Base-by-base conservation (phyloP, 129 eudicot genomes). In the Centrapalus pauciflorus region DNA sequence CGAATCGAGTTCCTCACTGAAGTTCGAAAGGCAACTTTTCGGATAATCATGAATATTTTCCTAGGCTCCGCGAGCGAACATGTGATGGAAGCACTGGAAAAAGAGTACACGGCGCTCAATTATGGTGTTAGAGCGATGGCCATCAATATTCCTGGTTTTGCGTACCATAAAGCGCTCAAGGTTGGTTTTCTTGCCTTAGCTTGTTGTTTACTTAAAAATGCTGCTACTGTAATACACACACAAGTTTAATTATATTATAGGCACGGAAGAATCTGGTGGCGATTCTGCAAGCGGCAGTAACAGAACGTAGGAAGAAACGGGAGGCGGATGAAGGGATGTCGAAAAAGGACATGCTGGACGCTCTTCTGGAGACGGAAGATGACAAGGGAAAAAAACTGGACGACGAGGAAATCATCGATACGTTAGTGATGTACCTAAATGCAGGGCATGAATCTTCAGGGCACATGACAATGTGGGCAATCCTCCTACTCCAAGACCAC, bases 371-470 rank as follows among this genome's bases (percentile, higher is more conserved):
- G 20, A 84, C 70, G 38, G 57, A 66, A 40, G 96, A 92, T 38
- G 98, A 88, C 20, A 79, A 89, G 3, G 96, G 98, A 2, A 74
- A 77, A 50, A 89, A 38, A 72, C 72, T 93, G 60, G 81, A 45
- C 3, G 99, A 93, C 37, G 95, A 89, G 66, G 99, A 93, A 70
- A 93, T 93, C 59, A 93, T 93, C 2, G 96, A 93, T 79, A 58
- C 88, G 12, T 65, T 93, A 32, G 83, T 93, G 19, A 93, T 93
- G 98, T 93, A 93, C 80, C 69, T 93, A 37, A 93, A 93, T 48
- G 98, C 98, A 0, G 98, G 98, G 45, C 98, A 93, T 74, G 98
- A 93, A 75, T 88, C 98, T 48, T 88, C 98, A 7, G 96, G 96
- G 32, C 96, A 93, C 57, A 77, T 79, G 35, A 77, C 84, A n/a